Evolutionary conservation across 2,329 filamentous ascomycete genomes (phyloP).

Genomic region (Epichloe hybrida): DNA sequence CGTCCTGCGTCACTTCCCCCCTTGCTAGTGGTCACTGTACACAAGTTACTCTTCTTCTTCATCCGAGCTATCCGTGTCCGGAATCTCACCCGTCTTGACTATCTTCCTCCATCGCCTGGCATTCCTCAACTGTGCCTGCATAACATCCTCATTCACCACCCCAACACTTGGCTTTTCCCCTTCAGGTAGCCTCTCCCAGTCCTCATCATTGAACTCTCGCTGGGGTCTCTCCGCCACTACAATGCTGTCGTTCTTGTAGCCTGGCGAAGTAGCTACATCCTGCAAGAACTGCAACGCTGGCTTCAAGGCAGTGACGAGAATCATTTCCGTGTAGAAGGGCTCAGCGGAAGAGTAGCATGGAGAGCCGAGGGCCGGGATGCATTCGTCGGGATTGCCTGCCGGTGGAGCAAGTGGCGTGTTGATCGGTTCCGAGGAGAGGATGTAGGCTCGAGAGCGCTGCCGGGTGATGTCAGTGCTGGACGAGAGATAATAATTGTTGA

Average conservation of each 20-base stretch:
- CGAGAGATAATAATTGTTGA: too few relatives aligned
- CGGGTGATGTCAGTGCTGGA: neutral
- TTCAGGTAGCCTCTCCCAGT: constrained; percentile 19
- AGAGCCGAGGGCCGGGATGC: constrained; percentile 39
- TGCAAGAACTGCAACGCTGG: constrained; percentile 49
- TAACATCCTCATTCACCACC: constrained; percentile 8
- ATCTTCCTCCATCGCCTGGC: constrained; percentile 15
- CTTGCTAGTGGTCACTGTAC: neutral
- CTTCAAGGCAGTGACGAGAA: constrained; percentile 42
- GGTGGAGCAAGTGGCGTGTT: constrained; percentile 41
- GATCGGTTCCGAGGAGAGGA: constrained; percentile 34
- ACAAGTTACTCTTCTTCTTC: neutral
- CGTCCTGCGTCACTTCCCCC: neutral
- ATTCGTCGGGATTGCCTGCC: constrained; percentile 29
- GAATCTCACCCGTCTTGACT: constrained; percentile 6
- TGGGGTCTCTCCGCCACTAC: constrained; percentile 13
- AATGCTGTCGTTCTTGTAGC: constrained; percentile 28
- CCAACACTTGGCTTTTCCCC: constrained; percentile 16
- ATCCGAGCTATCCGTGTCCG: constrained; percentile 1
- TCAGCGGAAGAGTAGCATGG: constrained; percentile 60
- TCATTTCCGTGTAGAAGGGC: constrained; percentile 40
- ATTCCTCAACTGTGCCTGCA: constrained; percentile 14
- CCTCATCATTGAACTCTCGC: constrained; percentile 13
- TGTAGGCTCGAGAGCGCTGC: constrained; percentile 48
- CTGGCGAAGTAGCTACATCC: constrained; percentile 30